These are phyloP conservation scores for Chrysosporium keratinophilum DNA, from an alignment of 2,329 filamentous ascomycete genomes.

Conservation along the genomic window DNA sequence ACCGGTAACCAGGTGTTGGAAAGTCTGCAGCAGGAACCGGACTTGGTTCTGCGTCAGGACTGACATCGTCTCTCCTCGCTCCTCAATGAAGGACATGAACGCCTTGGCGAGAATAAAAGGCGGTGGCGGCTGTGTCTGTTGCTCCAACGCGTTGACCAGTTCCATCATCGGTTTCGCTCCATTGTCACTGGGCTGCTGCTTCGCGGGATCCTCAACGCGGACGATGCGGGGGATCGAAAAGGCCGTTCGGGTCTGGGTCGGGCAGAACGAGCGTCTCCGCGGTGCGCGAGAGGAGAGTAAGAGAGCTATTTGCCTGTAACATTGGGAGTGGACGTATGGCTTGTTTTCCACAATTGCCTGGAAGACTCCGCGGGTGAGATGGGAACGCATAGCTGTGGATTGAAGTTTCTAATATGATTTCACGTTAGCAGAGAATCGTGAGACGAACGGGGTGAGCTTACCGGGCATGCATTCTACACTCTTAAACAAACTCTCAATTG, in stretches of 20 bases:
- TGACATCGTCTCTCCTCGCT: slow-evolving; percentile 40
- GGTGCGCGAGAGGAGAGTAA: slow-evolving; percentile 25
- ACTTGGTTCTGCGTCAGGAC: slow-evolving; percentile 58
- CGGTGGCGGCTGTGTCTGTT: slow-evolving; percentile 55
- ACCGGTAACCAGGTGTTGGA: slow-evolving; percentile 45
- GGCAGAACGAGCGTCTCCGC: slow-evolving; percentile 21
- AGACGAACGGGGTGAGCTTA: not conserved
- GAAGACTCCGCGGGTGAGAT: slow-evolving; percentile 37
- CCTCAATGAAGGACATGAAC: slow-evolving; percentile 53
- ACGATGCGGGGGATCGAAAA: slow-evolving; percentile 41
- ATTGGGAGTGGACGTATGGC: slow-evolving; percentile 33
- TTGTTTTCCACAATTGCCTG: slow-evolving; percentile 37
- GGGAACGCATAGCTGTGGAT: slow-evolving; percentile 32
- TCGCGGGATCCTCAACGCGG: not conserved
- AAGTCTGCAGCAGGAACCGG: slow-evolving; percentile 47
- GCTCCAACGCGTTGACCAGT: slow-evolving; percentile 52
- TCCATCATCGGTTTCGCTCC: slow-evolving; percentile 64
- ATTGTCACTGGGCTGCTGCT: slow-evolving; percentile 7
- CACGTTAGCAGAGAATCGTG: not conserved
- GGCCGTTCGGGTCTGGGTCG: slow-evolving; percentile 46
- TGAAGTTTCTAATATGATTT: not conserved
- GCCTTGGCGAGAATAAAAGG: slow-evolving; percentile 54
- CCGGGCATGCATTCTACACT: slow-evolving; percentile 12
- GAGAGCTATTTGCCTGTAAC: slow-evolving; percentile 27
- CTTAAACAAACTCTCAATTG: not conserved